Conservation (phyloP, 2,329 filamentous ascomycete species). For the Trematosphaeria pertusa region DNA sequence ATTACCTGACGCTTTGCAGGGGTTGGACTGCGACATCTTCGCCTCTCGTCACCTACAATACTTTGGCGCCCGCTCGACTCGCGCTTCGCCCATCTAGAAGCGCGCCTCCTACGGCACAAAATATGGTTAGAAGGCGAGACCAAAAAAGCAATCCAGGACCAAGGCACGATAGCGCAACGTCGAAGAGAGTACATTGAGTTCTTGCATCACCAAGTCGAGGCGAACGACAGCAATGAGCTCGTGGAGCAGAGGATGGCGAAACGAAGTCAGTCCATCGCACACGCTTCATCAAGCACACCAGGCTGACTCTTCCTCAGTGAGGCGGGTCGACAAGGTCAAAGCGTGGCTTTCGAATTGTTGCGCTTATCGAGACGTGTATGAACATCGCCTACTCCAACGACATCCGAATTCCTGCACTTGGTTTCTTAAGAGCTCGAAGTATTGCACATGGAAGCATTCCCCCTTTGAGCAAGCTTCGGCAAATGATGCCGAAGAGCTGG, state of each 20-base stretch:
- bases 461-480: conserved; percentile 26
- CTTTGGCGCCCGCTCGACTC: conserved; percentile 40
- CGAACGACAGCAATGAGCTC: conserved; percentile 12
- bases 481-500: conserved; percentile 23
- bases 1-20: conserved; percentile 31
- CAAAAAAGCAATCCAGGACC: conserved; percentile 21
- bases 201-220: conserved; percentile 20
- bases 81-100: conserved; percentile 33
- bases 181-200: conserved; percentile 30
- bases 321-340: conserved; percentile 33
- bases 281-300: neutral
- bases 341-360: conserved; percentile 31
- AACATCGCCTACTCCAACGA: conserved; percentile 16
- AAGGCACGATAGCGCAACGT: conserved; percentile 22
- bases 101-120: conserved; percentile 28
- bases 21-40: conserved; percentile 24
- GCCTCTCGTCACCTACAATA: conserved; percentile 16
- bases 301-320: conserved; percentile 19
- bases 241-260: conserved; percentile 30
- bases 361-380: conserved; percentile 14
- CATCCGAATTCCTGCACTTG: conserved; percentile 30
- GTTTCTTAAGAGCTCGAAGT: conserved; percentile 31
- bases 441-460: conserved; percentile 31
- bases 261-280: conserved; percentile 17
- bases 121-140: conserved; percentile 36